Percentiles rank a stretch among this genome's conserved stretches.
These are phyloP conservation scores for Trichoderma atrobrunneum DNA, from an alignment of 2,329 filamentous ascomycete genomes.

Conservation along the genomic window DNA sequence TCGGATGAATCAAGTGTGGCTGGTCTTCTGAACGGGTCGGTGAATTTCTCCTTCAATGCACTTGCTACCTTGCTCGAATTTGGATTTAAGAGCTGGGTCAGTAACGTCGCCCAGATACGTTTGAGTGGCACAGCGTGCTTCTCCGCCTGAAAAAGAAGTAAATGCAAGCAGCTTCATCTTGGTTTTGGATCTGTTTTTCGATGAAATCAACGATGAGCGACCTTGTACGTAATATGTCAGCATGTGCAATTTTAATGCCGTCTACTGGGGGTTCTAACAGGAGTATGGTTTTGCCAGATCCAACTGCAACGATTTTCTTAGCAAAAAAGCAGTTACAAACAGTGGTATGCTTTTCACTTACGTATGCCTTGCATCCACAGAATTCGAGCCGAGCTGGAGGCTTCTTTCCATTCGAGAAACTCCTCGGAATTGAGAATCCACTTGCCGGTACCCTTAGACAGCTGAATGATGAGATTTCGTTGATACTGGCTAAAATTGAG, in stretches of 20 bases:
- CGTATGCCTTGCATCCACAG: neutral
- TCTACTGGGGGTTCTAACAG: neutral
- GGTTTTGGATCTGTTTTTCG: neutral
- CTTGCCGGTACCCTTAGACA: no score
- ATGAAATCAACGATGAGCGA: neutral
- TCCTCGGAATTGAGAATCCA: no score
- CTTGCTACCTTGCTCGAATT: neutral
- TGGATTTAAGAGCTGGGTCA: neutral
- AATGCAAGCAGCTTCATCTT: neutral
- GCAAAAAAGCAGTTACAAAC: neutral
- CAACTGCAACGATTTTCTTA: neutral
- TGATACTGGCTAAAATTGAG: no score
- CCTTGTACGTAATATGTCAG: neutral
- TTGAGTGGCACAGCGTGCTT: neutral
- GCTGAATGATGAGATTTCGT: no score
- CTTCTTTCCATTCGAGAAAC: neutral
- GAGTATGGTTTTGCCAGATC: neutral
- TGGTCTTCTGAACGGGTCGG: neutral
- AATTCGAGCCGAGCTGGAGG: neutral
- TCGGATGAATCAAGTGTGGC: neutral
- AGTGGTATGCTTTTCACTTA: neutral
- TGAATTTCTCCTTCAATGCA: neutral
- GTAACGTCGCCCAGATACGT: neutral
- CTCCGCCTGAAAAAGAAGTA: neutral
- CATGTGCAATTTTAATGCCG: neutral